Evolutionary conservation across 495 filamentous ascomycete species (phyloP).

Genomic region (Bryoglossum gracile): DNA sequence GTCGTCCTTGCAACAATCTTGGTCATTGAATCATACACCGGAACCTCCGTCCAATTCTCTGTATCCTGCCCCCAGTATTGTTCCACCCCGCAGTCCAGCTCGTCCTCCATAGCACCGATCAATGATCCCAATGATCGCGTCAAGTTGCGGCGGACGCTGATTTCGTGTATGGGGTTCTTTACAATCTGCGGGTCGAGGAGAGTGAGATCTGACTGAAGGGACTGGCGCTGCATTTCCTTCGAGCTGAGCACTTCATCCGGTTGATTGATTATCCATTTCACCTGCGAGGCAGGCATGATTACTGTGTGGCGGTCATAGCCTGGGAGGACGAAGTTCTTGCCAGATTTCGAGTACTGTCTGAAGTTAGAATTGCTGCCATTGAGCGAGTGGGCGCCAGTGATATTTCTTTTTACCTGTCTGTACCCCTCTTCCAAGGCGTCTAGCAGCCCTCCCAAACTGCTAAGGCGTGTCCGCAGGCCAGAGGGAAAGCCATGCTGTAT

Average conservation of each 20-base stretch:
- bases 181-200: conserved; percentile 29
- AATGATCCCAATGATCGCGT: conserved; percentile 36
- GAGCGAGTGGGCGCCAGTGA: neutral
- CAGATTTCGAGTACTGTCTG: conserved; percentile 7
- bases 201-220: conserved; percentile 34
- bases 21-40: conserved; percentile 31
- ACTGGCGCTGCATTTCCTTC: conserved; percentile 29
- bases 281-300: conserved; percentile 33
- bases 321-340: conserved; percentile 5
- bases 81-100: conserved; percentile 30
- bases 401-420: no score
- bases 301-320: conserved; percentile 19
- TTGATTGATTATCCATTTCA: conserved; percentile 38
- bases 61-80: conserved; percentile 30
- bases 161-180: conserved; percentile 29
- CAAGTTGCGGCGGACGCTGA: conserved; percentile 30
- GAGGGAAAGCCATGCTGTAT: conserved; percentile 5
- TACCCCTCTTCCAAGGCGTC: conserved; percentile 11
- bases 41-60: conserved; percentile 30
- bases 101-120: conserved; percentile 36
- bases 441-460: conserved; percentile 1
- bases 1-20: conserved; percentile 48
- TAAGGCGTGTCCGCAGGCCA: conserved; percentile 6
- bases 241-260: conserved; percentile 34
- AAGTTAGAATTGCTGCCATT: neutral